Conservation (phyloP, 2,329 filamentous ascomycete species). For the Aspergillus intermedius region DNA sequence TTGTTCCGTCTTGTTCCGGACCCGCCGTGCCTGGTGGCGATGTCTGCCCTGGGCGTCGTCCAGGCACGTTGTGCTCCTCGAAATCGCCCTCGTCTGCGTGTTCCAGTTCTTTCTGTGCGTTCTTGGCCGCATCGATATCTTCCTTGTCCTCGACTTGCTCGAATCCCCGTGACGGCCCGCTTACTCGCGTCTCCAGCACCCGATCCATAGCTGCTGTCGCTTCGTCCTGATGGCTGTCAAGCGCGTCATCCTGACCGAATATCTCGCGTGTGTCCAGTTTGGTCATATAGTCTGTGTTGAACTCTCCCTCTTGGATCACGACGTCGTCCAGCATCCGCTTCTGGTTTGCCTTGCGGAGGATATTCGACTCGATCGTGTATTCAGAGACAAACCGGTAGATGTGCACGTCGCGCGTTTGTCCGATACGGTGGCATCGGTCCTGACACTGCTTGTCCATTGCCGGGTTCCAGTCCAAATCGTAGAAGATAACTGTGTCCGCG, state of each 20-base stretch:
- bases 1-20: slow-evolving; percentile 22
- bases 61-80: slow-evolving; percentile 48
- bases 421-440: slow-evolving; percentile 93
- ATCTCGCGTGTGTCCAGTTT: slow-evolving; percentile 65
- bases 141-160: slow-evolving; percentile 89
- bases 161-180: slow-evolving; percentile 58
- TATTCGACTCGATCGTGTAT: slow-evolving; percentile 96
- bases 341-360: slow-evolving; percentile 90
- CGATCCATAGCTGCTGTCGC: slow-evolving; percentile 79
- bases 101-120: slow-evolving; percentile 80
- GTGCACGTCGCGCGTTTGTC: slow-evolving; percentile 93
- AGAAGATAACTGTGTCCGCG: slow-evolving; percentile 96
- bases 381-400: slow-evolving; percentile 93
- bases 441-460: slow-evolving; percentile 99
- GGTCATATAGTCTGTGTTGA: slow-evolving; percentile 94
- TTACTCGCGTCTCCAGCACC: slow-evolving; percentile 64
- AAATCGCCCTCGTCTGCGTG: slow-evolving; percentile 83
- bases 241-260: slow-evolving; percentile 49
- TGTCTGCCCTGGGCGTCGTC: slow-evolving; percentile 27
- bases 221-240: slow-evolving; percentile 63
- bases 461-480: slow-evolving; percentile 98
- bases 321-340: slow-evolving; percentile 97
- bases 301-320: slow-evolving; percentile 95
- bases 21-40: slow-evolving; percentile 15
- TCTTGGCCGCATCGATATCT: slow-evolving; percentile 79